Evolutionary conservation across 2,329 filamentous ascomycete genomes (phyloP).

Genomic region (Fusarium multiceps): DNA sequence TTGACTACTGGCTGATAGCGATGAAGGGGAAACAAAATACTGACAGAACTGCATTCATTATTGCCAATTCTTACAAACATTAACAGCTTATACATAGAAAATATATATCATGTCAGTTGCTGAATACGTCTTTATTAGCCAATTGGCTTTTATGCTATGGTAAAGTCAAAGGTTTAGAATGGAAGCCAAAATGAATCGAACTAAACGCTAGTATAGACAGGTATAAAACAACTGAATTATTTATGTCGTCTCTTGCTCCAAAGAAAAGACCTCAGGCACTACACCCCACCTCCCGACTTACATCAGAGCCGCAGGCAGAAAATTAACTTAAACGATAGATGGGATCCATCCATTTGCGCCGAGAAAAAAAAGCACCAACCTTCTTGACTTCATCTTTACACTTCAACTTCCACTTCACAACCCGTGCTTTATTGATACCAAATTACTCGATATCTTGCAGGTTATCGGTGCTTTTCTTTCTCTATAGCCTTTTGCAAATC

Average conservation of each 20-base stretch:
- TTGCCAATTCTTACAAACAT: not conserved
- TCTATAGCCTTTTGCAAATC: conserved; percentile 47
- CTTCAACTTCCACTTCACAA: conserved; percentile 7
- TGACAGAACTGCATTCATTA: not conserved
- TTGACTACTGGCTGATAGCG: not conserved
- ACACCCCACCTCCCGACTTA: conserved; percentile 44
- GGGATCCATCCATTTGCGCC: conserved; percentile 40
- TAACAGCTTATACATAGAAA: not conserved
- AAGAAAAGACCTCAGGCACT: conserved; percentile 35
- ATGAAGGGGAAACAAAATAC: not conserved
- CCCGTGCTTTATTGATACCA: not conserved
- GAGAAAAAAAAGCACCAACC: conserved; percentile 36
- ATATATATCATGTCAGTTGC: not conserved
- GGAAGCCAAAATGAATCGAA: not conserved
- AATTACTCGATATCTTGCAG: not conserved
- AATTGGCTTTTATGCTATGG: not conserved
- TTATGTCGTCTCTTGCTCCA: not conserved
- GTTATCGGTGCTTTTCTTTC: conserved; percentile 9
- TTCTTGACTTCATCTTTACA: conserved; percentile 18
- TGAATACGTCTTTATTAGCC: not conserved
- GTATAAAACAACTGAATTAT: not conserved
- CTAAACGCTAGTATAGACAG: not conserved
- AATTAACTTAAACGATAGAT: conserved; percentile 33
- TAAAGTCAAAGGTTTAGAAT: not conserved
- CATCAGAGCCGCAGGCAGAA: conserved; percentile 42